phyloP scores from a whole-genome alignment of 208 protist species.

The Trypanosomatidae sp. region DNA sequence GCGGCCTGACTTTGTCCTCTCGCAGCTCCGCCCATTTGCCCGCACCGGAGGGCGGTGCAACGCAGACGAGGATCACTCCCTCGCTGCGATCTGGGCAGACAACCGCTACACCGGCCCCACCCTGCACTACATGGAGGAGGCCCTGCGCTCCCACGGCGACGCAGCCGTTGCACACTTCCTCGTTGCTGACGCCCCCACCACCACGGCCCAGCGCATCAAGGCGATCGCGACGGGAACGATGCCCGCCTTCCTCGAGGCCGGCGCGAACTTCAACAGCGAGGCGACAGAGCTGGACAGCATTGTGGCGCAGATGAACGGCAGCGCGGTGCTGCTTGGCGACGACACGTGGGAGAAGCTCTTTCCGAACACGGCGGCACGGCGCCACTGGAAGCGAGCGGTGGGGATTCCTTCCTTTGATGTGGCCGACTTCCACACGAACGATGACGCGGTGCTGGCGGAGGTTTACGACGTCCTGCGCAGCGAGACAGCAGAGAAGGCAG shows the following conservation, averaged over 20 bases:
- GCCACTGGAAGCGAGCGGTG: slow-evolving; percentile 57
- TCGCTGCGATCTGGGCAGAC: not conserved
- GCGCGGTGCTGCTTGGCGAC: slow-evolving; percentile 92
- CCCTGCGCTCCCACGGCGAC: slow-evolving; percentile 27
- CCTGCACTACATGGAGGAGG: slow-evolving; percentile 59
- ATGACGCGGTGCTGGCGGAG: slow-evolving; percentile 85
- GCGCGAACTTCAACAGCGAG: slow-evolving; percentile 93
- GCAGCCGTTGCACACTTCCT: slow-evolving; percentile 70
- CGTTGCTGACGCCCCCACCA: slow-evolving; percentile 96
- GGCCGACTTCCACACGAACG: slow-evolving; percentile 95
- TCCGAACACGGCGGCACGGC: slow-evolving; percentile 38
- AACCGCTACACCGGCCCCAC: slow-evolving; percentile 28
- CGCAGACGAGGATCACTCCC: slow-evolving; percentile 3
- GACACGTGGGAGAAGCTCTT: slow-evolving; percentile 97
- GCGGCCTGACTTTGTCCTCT: slow-evolving; percentile 68
- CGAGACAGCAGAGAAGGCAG: slow-evolving; percentile 30
- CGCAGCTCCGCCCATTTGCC: slow-evolving; percentile 32
- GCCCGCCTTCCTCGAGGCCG: slow-evolving; percentile 96
- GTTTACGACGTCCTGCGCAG: slow-evolving; percentile 66
- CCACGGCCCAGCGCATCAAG: slow-evolving; percentile 96
- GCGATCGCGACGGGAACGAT: slow-evolving; percentile 95
- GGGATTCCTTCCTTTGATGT: slow-evolving; percentile 95
- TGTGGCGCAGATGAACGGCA: slow-evolving; percentile 79
- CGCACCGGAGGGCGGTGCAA: slow-evolving; percentile 40
- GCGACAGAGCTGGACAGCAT: slow-evolving; percentile 91